Evolutionary conservation across 768 basidiomycete genomes (phyloP), one percentile per base, ranked within the genome.

Genomic region (Phanerochaete sordida): DNA sequence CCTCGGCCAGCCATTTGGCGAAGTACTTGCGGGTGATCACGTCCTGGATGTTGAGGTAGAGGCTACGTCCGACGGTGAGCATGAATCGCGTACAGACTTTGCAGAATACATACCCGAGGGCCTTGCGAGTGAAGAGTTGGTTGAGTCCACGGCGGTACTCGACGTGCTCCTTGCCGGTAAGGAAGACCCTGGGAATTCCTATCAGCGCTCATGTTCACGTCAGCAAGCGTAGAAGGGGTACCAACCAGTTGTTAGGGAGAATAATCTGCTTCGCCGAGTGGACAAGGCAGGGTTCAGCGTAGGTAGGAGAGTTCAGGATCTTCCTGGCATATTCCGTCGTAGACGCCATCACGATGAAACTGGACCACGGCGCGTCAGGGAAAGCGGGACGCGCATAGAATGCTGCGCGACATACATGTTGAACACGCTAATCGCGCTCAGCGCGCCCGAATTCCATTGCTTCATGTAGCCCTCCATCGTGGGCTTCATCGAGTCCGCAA

Each of bases 341-440:
- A 8, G 96, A 92, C 24, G 95, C 94, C 85, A 98, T 95, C 69
- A 99, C 97, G 70, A 99, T 98, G 75, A 98, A 98, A 67, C 97
- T 99, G 24, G 23, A 15, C 51, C 64, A n/a, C 31, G 28, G 16
- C 19, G 16, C 16, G 24, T 26, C 9, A 48, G 50, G 9, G 11
- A 24, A 27, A 15, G 12, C 51, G 39, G 16, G 50, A 15, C 31
- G 12, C n/a, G n/a, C n/a, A n/a, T n/a, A n/a, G n/a, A n/a, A n/a
- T n/a, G n/a, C n/a, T n/a, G 19, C 43, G 5, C 6, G 27, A 60
- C 66, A 8, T 16, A 93, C 97, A 99, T 98, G 76, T 99, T 96
- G 79, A 99, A 99, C 3, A 99, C 97, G 71, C 92, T 95, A 59
- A 96, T 77, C 11, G 88, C 94, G 64, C 89, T 90, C 33, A 99